These are phyloP conservation scores for Solanum sparsipilum DNA, from an alignment of 257 asterid species.

Conservation along the genomic window DNA sequence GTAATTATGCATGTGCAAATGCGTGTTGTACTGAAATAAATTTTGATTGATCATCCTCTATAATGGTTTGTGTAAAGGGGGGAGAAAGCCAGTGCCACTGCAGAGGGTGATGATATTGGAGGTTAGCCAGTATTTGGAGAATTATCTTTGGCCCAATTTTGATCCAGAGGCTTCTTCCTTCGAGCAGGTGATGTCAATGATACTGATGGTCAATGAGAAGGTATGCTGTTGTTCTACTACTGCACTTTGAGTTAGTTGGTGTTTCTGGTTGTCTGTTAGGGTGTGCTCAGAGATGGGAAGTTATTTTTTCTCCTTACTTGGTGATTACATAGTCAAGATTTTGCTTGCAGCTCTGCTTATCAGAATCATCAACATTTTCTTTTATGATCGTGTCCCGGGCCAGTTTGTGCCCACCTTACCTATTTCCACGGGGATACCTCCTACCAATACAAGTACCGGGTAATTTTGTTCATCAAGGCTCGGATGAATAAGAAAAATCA, in stretches of 20 bases:
- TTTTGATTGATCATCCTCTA: background rate
- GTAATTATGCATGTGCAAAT: background rate
- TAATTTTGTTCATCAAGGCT: background rate
- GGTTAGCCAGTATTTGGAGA: conserved; percentile 97
- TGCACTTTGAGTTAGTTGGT: background rate
- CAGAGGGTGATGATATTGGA: conserved; percentile 98
- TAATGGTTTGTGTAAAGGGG: conserved; percentile 35
- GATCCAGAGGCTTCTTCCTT: conserved; percentile 74
- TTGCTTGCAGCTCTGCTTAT: background rate
- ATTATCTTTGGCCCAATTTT: conserved; percentile 93
- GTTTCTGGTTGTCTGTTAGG: background rate
- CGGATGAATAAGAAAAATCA: background rate
- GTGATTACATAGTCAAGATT: background rate
- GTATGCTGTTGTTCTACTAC: conserved; percentile 17
- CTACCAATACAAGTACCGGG: background rate
- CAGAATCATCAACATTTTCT: background rate
- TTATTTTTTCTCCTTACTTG: background rate
- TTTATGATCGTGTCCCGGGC: background rate
- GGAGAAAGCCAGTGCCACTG: conserved; percentile 80
- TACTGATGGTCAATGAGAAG: conserved; percentile 98
- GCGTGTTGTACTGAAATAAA: background rate
- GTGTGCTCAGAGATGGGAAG: background rate
- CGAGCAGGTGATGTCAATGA: conserved; percentile 97
- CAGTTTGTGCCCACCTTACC: background rate
- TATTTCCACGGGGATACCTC: background rate